phyloP scores from a whole-genome alignment of 768 basidiomycete genomes.

The Trametes coccinea region DNA sequence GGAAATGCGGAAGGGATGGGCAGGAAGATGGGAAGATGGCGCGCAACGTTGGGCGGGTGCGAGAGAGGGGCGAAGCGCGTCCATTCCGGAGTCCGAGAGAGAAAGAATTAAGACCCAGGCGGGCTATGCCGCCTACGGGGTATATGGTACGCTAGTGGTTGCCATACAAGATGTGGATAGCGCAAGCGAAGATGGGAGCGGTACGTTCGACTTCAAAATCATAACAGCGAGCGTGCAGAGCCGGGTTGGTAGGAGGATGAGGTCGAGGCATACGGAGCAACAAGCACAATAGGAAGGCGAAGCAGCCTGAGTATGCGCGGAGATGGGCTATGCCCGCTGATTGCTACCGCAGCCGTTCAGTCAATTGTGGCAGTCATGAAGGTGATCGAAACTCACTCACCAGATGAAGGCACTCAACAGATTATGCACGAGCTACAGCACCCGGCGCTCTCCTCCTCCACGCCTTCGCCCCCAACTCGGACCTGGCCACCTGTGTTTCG shows the following conservation, averaged over 20 bases:
- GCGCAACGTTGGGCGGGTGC: not conserved
- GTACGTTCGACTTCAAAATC: not conserved
- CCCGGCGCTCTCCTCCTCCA: constrained; percentile 30
- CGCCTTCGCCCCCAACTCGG: constrained; percentile 20
- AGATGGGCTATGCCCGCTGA: not conserved
- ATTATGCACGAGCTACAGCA: constrained; percentile 43
- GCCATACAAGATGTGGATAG: not conserved
- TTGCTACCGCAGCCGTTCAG: not conserved
- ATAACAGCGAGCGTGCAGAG: not conserved
- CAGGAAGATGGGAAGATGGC: not conserved
- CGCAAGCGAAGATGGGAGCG: not conserved
- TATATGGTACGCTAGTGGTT: constrained; percentile 21
- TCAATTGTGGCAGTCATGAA: too few relatives aligned
- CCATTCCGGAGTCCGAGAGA: constrained; percentile 8
- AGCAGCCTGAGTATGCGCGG: not conserved
- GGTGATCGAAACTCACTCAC: not conserved
- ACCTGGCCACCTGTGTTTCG: constrained; percentile 27
- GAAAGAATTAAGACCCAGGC: constrained; percentile 9
- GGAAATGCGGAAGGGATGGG: not conserved
- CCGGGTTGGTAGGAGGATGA: too few relatives aligned
- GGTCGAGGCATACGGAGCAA: not conserved
- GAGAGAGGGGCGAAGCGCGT: not conserved
- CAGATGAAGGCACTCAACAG: constrained; percentile 30
- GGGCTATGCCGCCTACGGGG: constrained; percentile 8
- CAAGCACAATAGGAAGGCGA: not conserved